These are phyloP conservation scores for Ophiostoma montium DNA, from an alignment of 2,329 filamentous ascomycete species.

Conservation along the genomic window DNA sequence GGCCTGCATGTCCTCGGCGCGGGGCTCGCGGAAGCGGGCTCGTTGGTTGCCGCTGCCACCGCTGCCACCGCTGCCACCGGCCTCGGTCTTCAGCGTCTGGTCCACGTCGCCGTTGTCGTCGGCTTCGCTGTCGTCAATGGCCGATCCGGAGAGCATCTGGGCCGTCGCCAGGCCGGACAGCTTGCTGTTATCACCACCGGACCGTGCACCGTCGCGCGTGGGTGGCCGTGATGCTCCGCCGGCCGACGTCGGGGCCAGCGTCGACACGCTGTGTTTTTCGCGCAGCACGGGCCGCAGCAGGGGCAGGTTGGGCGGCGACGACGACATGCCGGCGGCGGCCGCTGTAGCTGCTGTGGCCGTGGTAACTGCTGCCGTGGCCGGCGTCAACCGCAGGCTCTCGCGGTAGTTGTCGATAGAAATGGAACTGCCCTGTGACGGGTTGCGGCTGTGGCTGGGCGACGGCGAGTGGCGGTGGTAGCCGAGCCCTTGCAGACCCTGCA, in stretches of 20 bases:
- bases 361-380: background rate
- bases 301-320: constrained; percentile 1
- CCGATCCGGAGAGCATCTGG: constrained; percentile 20
- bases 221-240: constrained; percentile 35
- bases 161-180: constrained; percentile 1
- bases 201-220: constrained; percentile 34
- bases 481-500: background rate
- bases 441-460: constrained; percentile 15
- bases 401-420: constrained; percentile 18
- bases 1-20: constrained; percentile 79
- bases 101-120: constrained; percentile 16
- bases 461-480: background rate
- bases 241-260: constrained; percentile 40
- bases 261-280: constrained; percentile 50
- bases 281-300: constrained; percentile 23
- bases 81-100: constrained; percentile 4
- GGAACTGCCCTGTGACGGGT: constrained; percentile 20
- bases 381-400: constrained; percentile 1
- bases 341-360: no score
- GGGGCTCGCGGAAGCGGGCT: constrained; percentile 50
- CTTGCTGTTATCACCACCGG: constrained; percentile 8
- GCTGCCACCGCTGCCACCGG: constrained; percentile 8
- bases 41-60: constrained; percentile 1
- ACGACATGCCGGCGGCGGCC: background rate
- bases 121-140: constrained; percentile 21